phyloP scores from a whole-genome alignment of 2,329 filamentous ascomycete species.

The Fusarium nurragi region DNA sequence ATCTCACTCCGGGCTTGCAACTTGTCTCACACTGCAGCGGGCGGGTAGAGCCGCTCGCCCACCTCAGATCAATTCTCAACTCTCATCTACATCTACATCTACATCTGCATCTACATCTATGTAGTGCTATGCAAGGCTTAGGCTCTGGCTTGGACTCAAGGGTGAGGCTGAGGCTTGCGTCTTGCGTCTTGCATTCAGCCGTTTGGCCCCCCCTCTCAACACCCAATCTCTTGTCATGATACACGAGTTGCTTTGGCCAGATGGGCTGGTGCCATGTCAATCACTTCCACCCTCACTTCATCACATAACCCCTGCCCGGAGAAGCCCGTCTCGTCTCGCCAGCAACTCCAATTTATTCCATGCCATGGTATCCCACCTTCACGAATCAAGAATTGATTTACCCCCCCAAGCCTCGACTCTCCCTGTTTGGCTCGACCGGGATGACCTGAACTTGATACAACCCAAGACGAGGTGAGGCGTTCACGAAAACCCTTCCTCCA shows the following conservation, averaged over 20 bases:
- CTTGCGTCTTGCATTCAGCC: background rate
- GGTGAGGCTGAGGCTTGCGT: constrained; percentile 3
- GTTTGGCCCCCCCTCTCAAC: background rate
- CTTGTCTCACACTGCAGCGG: constrained; percentile 31
- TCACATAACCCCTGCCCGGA: constrained; percentile 6
- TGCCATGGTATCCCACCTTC: constrained; percentile 31
- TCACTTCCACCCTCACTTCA: constrained; percentile 10
- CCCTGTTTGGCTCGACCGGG: constrained; percentile 16
- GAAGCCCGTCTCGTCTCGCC: constrained; percentile 20
- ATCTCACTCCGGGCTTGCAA: constrained; percentile 11
- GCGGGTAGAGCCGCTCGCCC: constrained; percentile 33
- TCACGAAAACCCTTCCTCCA: constrained; percentile 32
- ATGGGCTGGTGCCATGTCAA: constrained; percentile 6
- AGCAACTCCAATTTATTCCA: constrained; percentile 12
- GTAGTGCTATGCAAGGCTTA: constrained; percentile 20
- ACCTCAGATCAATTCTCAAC: constrained; percentile 15
- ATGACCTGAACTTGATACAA: constrained; percentile 29
- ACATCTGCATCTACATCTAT: background rate
- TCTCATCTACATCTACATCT: background rate
- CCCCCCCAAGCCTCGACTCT: constrained; percentile 8
- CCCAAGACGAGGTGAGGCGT: constrained; percentile 24
- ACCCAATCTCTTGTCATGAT: constrained; percentile 5
- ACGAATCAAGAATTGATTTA: constrained; percentile 12
- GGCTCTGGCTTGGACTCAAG: background rate
- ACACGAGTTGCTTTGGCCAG: constrained; percentile 16